Conservation (phyloP, 108 stramenopile genomes). For the Nitzschia palea region DNA sequence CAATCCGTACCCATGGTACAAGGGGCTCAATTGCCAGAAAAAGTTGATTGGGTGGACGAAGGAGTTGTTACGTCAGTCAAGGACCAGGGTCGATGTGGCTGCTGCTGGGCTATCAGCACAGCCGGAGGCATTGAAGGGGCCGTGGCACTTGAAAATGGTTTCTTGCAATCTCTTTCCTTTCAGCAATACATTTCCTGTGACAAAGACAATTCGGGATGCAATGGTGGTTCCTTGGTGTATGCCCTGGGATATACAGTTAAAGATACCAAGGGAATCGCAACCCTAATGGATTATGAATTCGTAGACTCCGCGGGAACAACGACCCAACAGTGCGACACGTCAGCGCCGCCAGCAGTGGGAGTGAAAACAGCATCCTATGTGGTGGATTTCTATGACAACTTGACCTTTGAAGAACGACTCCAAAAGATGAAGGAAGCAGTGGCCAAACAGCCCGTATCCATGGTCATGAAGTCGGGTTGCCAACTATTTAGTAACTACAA, state of each 20-base stretch:
- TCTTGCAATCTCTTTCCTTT: constrained; percentile 49
- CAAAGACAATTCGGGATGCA: constrained; percentile 64
- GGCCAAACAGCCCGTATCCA: constrained; percentile 41
- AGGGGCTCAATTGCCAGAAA: background rate
- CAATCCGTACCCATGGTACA: background rate
- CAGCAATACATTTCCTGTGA: constrained; percentile 84
- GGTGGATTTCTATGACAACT: constrained; percentile 8
- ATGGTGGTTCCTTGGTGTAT: constrained; percentile 67
- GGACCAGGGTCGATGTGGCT: constrained; percentile 84
- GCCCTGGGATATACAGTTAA: constrained; percentile 52
- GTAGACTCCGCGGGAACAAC: constrained; percentile 34
- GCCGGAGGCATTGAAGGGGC: constrained; percentile 87
- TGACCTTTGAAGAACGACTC: constrained; percentile 37
- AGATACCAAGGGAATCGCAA: constrained; percentile 36
- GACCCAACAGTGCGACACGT: constrained; percentile 20
- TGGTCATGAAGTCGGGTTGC: constrained; percentile 48
- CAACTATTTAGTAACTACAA: constrained; percentile 69
- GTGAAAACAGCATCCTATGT: constrained; percentile 24
- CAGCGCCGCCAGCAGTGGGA: constrained; percentile 19
- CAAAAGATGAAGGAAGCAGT: constrained; percentile 43
- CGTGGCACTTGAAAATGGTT: constrained; percentile 17
- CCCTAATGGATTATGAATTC: constrained; percentile 44
- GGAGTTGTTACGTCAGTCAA: constrained; percentile 77
- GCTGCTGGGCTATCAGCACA: constrained; percentile 93
- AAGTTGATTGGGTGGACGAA: constrained; percentile 70